Conservation (phyloP, 805 yeast genomes). For the Metschnikowia kunwiensis region DNA sequence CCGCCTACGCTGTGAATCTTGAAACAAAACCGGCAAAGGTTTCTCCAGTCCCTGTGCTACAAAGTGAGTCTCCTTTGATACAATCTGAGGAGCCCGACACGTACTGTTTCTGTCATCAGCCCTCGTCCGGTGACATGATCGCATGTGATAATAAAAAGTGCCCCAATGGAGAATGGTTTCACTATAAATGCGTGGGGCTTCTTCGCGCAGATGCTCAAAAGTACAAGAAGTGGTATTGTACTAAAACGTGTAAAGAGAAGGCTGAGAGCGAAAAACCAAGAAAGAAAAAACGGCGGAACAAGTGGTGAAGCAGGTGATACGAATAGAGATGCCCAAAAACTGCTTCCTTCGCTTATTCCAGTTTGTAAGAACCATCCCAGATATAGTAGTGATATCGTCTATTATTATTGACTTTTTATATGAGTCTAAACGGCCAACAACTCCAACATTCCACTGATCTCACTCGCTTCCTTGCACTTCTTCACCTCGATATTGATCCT, state of each 20-base stretch:
- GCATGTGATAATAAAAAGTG: conserved; percentile 33
- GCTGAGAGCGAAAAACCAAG: conserved; percentile 7
- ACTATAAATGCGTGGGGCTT: conserved; percentile 44
- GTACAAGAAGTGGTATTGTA: conserved; percentile 40
- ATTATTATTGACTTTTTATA: no score
- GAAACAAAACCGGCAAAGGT: no score
- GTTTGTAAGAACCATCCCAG: no score
- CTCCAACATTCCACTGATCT: conserved; percentile 91
- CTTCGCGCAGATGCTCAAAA: conserved; percentile 37
- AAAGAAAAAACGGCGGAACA: conserved; percentile 6
- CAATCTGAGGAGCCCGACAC: conserved; percentile 9
- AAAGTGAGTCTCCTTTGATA: no score
- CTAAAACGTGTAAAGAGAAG: conserved; percentile 27
- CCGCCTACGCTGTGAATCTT: no score
- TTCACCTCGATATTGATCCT: conserved; percentile 66
- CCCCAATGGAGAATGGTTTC: conserved; percentile 47
- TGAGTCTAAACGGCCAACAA: conserved; percentile 50
- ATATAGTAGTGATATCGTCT: no score
- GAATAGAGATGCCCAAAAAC: background rate
- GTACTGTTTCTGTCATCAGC: conserved; percentile 28
- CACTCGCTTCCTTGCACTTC: conserved; percentile 82
- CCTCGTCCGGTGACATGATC: conserved; percentile 30
- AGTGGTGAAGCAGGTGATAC: conserved; percentile 2
- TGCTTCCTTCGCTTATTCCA: no score
- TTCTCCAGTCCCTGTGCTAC: no score